phyloP scores from a whole-genome alignment of 1,284 basidiomycete genomes.

The Pseudozyma pruni region DNA sequence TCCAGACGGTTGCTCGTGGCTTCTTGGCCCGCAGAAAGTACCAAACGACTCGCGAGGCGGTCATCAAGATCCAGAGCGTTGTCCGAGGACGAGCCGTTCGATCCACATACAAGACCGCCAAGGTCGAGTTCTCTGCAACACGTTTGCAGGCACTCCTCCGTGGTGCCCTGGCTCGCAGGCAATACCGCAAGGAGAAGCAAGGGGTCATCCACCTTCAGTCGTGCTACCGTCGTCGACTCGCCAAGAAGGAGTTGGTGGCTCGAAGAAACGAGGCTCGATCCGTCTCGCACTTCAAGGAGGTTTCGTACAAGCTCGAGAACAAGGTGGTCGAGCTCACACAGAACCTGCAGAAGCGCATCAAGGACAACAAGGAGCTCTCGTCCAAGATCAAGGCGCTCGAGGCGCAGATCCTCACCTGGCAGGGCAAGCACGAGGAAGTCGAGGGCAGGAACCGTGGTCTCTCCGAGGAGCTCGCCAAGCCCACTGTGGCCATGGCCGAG shows the following conservation, averaged over 20 bases:
- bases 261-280: conserved; percentile 93
- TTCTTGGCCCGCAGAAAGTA: conserved; percentile 81
- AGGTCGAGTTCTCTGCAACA: conserved; percentile 77
- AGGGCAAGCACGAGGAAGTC: conserved; percentile 87
- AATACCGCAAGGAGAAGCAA: conserved; percentile 76
- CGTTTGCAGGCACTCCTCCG: conserved; percentile 86
- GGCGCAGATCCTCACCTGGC: conserved; percentile 85
- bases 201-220: conserved; percentile 89
- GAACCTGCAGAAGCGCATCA: conserved; percentile 87
- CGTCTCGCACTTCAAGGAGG: conserved; percentile 98
- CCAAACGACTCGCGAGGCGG: conserved; percentile 74
- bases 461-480: conserved; percentile 77
- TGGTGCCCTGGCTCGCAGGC: conserved; percentile 78
- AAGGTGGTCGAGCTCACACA: conserved; percentile 99
- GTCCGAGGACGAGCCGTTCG: conserved; percentile 84
- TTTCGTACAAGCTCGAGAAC: conserved; percentile 97
- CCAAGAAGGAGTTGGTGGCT: conserved; percentile 83
- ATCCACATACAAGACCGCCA: conserved; percentile 74
- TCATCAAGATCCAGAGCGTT: conserved; percentile 83
- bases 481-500: conserved; percentile 79
- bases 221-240: conserved; percentile 87
- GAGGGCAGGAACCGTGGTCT: conserved; percentile 81
- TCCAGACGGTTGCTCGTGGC: conserved; percentile 80
- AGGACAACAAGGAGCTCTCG: conserved; percentile 89
- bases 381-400: conserved; percentile 81